Evolutionary conservation across 306 rosid species (phyloP).

Genomic region (Fragaria ananassa): DNA sequence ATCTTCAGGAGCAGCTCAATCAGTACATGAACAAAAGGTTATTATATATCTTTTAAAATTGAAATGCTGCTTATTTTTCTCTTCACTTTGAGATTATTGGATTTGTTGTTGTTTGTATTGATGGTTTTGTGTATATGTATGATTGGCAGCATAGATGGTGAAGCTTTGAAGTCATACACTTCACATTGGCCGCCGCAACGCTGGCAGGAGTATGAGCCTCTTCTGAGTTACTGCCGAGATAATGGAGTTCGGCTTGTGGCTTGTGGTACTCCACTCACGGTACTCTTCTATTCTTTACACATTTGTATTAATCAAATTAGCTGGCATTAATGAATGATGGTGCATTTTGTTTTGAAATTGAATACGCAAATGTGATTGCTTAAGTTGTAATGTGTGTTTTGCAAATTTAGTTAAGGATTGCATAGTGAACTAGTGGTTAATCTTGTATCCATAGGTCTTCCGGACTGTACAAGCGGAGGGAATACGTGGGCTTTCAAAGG

Average conservation of each 20-base stretch:
- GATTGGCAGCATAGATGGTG: constrained; percentile 81
- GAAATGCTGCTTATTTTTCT: background rate
- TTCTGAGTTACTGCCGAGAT: constrained; percentile 71
- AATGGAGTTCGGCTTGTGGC: constrained; percentile 72
- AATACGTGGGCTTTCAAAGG: constrained; percentile 73
- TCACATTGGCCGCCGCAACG: constrained; percentile 74
- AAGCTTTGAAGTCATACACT: constrained; percentile 55
- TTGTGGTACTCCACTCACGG: constrained; percentile 79
- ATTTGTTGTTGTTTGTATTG: constrained; percentile 18
- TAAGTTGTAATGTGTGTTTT: constrained; percentile 5
- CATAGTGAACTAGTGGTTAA: constrained; percentile 11
- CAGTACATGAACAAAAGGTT: constrained; percentile 70
- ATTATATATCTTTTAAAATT: background rate
- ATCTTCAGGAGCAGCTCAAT: constrained; percentile 73
- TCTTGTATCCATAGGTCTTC: constrained; percentile 51
- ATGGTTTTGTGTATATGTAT: constrained; percentile 3
- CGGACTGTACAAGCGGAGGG: constrained; percentile 95
- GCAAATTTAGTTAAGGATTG: background rate
- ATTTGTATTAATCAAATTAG: constrained; percentile 2
- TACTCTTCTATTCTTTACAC: constrained; percentile 18
- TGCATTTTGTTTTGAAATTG: background rate
- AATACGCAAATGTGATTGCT: background rate
- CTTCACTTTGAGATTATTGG: background rate
- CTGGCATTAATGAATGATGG: background rate
- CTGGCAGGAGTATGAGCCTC: constrained; percentile 96